phyloP scores from a whole-genome alignment of 768 basidiomycete species.

The Calocera viscosa region DNA sequence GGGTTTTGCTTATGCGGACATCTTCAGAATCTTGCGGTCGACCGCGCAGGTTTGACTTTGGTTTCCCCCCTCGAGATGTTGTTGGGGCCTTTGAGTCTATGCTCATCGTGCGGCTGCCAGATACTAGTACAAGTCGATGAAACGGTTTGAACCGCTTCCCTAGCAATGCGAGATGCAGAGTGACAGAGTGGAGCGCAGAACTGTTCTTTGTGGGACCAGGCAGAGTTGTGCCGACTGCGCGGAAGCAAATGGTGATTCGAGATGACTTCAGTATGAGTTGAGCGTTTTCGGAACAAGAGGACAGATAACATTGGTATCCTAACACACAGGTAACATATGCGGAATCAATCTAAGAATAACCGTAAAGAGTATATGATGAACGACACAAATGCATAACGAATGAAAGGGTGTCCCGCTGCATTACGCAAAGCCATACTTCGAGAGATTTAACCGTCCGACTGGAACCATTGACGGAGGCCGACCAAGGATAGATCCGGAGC shows the following conservation, averaged over 20 bases:
- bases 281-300: no score
- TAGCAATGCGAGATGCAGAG: not conserved
- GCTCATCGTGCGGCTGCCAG: not conserved
- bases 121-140: not conserved
- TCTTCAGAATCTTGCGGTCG: slow-evolving; percentile 46
- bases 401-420: not conserved
- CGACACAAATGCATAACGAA: no score
- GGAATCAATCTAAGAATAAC: no score
- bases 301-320: no score
- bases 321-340: no score
- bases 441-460: not conserved
- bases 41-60: slow-evolving; percentile 12
- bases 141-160: not conserved
- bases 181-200: not conserved
- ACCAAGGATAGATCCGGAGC: not conserved
- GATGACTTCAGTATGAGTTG: no score
- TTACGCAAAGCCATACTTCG: not conserved
- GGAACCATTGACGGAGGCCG: not conserved
- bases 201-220: no score
- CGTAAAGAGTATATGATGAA: no score
- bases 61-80: slow-evolving; percentile 4
- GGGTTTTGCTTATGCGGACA: slow-evolving; percentile 65
- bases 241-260: no score
- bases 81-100: not conserved
- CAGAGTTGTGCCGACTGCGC: not conserved